Evolutionary conservation across 1,284 basidiomycete genomes (phyloP), one percentile per base, ranked within the genome.

Genomic region (Ceraceosorus guamensis): DNA sequence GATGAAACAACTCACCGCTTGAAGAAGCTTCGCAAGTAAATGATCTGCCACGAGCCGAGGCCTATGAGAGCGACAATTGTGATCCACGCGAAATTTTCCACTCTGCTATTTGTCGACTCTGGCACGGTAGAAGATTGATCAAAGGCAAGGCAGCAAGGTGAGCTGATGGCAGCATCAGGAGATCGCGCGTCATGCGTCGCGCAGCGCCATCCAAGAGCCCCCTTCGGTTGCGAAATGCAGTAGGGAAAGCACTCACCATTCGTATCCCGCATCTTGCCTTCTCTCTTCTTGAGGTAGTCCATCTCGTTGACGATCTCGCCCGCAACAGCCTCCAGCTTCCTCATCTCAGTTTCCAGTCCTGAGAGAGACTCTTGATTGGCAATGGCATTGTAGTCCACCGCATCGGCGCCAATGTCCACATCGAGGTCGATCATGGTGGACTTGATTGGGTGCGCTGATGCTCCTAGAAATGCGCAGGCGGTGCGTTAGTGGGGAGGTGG

Each of bases 301-400:
- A 97, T 82, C 78, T 97, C 92, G 67, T 97, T 91, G 14, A 89
- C 84, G 57, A 98, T 87, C 79, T 97, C 93, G 77, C 90, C 89
- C 35, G 91, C 88, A 5, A 96, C 79, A 0, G 88, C 91, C 77
- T 98, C 93, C 7, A 98, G 81, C 75, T 98, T 98, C 39, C 92
- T 83, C 90, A 98, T 95, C 78, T 98, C 93, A 0, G 91, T 92
- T 79, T 98, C 95, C 43, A 98, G 83, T 0, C 88, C 88, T 1
- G 91, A 96, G 0, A 98, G 81, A 0, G 89, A 92, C 78, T 98
- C 93, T 77, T 96, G 92, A 79, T 96, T 97, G 5, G 95, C 93
- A 75, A 98, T 98, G 18, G 93, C 93, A 73, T 97, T 97, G 82
- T 98, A 98, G 78, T 98, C 95, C 44, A 97, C 87, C 0, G 95